Conservation (phyloP, 768 basidiomycete genomes). For the Lepiota subincarnata region DNA sequence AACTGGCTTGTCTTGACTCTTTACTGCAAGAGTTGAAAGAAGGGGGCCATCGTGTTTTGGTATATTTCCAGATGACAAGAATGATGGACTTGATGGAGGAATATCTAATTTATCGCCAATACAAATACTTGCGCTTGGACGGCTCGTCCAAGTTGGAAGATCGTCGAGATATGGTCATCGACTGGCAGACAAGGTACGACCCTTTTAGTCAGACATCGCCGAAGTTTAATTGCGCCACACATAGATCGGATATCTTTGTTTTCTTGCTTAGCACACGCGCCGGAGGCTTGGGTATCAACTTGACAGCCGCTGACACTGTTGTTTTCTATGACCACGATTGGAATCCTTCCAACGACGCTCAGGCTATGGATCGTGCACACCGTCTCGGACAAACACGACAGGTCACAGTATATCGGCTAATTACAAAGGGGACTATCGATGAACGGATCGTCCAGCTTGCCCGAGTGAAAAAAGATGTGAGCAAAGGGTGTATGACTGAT, state of each 20-base stretch:
- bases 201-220: background rate
- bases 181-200: conserved; percentile 93
- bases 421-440: conserved; percentile 92
- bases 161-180: conserved; percentile 97
- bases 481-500: conserved; percentile 19
- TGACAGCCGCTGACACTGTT: conserved; percentile 95
- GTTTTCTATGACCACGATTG: conserved; percentile 94
- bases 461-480: conserved; percentile 93
- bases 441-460: conserved; percentile 97
- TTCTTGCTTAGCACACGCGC: conserved; percentile 92
- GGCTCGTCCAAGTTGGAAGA: conserved; percentile 95
- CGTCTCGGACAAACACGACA: conserved; percentile 95
- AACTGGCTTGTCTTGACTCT: conserved; percentile 84
- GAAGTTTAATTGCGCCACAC: conserved; percentile 4
- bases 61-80: conserved; percentile 99
- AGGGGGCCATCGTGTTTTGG: conserved; percentile 87
- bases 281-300: conserved; percentile 93
- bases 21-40: conserved; percentile 91
- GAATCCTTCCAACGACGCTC: conserved; percentile 97
- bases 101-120: conserved; percentile 94
- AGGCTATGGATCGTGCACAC: conserved; percentile 98
- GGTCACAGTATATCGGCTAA: conserved; percentile 93
- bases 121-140: conserved; percentile 90
- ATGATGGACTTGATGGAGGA: conserved; percentile 99
- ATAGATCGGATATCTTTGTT: conserved; percentile 81